Base-by-base conservation (phyloP, 177 flowering plant species). In the Tripterygium wilfordii region DNA sequence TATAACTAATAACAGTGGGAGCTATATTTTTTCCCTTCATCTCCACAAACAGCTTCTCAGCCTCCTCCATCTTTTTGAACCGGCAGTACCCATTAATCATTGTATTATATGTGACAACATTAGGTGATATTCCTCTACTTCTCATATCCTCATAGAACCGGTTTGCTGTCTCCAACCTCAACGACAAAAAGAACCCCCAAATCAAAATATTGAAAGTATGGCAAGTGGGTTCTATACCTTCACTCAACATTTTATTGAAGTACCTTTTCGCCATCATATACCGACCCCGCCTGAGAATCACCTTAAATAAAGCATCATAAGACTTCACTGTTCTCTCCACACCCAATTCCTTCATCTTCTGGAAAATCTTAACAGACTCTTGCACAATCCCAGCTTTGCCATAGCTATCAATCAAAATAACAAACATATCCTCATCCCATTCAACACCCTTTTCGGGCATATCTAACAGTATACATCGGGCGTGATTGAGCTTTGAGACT, bases 361-460 rank as follows among this genome's bases (percentile, higher is more conserved):
- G 53, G 56, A 92, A 89, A n/a, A 89, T 42, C 60, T 89, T 88
- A 0, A 92, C 97, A 54, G 84, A 59, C 62, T 92, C 99, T 53
- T 92, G 98, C 56, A 92, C 88, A 51, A 92, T 92, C 17, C 97
- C 95, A 8, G 80, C 82, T 46, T 79, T 74, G 3, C 96, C 96
- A 56, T 92, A 92, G 45, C 89, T 71, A 16, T 79, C 79, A 53
- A 92, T 84, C 58, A 92, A 36, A 36, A 69, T 30, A 35, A 80
- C 71, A 61, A 90, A 92, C 72, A 92, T 40, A 22, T 84, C 96
- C 66, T 92, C 98, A 47, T 92, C 82, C 85, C 79, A 88, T n/a
- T 72, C 55, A 23, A 80, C 60, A 1, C 98, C 98, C 56, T 83
- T 83, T 58, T 82, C 69, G 0, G 92, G 95, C 96, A 88, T 88